Base-by-base conservation (phyloP, 2,329 filamentous ascomycete species). In the Sclerotiophoma versabilis region DNA sequence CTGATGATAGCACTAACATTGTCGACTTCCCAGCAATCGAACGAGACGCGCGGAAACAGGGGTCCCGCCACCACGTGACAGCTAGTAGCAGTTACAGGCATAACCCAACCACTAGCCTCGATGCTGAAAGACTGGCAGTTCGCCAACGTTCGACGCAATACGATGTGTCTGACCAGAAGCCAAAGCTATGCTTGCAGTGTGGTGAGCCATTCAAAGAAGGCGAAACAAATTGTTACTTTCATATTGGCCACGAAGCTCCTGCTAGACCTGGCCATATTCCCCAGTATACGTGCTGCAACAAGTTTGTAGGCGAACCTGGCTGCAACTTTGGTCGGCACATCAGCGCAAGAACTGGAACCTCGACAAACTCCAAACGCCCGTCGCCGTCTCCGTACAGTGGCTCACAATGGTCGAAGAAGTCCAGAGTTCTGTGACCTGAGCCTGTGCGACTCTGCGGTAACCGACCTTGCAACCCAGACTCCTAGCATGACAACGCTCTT, bases 121-220 rank as follows among this genome's bases (percentile, higher is more conserved):
- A 30, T 17, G 6, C 34, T n/a, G 39, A 4, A 25, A 15, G 19
- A 47, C 6, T 22, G 34, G 27, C 30, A n/a, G 23, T 12, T 49
- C 32, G 10, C 37, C 27, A 48, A 33, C 19, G 25, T 32, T 19
- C 39, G 17, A 23, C 23, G 6, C 29, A 37, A 19, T 4, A 25
- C 6, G 3, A 6, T 20, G 30, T 20, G 26, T 12, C 23, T 15
- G 32, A 44, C 11, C 14, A 23, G 0, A 45, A 48, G 22, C 29
- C 23, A 8, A 55, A 51, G 30, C 36, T 43, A 34, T 68, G 66
- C 50, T 36, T 29, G 12, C 55, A 46, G 23, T 68, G 66, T 30
- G 51, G 56, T 9, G 46, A 60, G 17, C 23, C n/a, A 3, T 54
- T 60, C 39, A 50, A 45, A 3, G 38, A 34, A 14, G 27, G 14